Evolutionary conservation across 208 protist species (phyloP), one percentile per base, ranked within the genome.

Genomic region (Leishmania major): DNA sequence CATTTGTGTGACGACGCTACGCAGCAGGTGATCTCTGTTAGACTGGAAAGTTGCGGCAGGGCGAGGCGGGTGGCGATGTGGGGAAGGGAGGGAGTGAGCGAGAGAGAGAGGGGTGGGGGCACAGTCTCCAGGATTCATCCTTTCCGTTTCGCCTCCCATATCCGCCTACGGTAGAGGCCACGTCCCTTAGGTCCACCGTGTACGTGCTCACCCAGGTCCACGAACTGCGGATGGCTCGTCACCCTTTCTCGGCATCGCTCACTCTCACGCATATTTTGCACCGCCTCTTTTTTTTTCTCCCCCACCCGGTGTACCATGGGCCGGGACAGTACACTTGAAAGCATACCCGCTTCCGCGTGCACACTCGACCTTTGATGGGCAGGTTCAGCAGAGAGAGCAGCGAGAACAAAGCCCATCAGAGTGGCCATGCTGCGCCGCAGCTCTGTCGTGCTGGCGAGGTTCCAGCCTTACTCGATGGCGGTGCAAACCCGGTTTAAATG

Each of bases 401-500:
- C 43, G 45, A 53, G 19, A 55, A 53, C 6, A 19, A 10, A 47
- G 2, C 10, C 43, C 6, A 43, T 11, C 31, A 53, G 10, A 53
- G 43, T 57, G 28, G 22, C 19, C 35, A 88, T 90, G 84, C 57
- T 88, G 45, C 75, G 40, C 45, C 2, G 37, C 25, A 83, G 75
- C 40, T 60, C 35, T 35, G 57, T 64, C 35, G 49, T 76, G n/a
- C 75, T 64, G 60, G 91, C 89, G 53, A 93, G 93, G 77, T 97
- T 96, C 86, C 92, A 96, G 87, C 95, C 95, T 2, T 96, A 92
- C 89, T 84, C 90, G n/a, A 93, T 98, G 91, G 93, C 93, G 25
- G 89, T 98, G 40, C 93, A 96, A 84, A 96, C 92, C 35, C 93
- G 95, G 57, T 98, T 98, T 77, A 95, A 95, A 67, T 98, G 95